Evolutionary conservation across 768 basidiomycete species (phyloP).

Genomic region (Fomitopsis serialis): DNA sequence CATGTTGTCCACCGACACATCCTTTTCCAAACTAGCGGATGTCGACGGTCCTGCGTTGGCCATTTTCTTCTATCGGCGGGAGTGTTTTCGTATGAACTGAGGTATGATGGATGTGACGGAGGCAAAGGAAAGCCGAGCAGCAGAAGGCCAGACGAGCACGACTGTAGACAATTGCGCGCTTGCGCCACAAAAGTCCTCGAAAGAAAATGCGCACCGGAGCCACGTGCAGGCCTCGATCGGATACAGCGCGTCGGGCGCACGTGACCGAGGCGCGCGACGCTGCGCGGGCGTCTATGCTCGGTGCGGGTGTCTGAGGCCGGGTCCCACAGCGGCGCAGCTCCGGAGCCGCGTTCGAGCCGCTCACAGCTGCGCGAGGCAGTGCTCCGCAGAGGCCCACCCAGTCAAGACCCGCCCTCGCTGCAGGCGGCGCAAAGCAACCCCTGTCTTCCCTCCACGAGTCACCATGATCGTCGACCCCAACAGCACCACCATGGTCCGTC

Average conservation of each 20-base stretch:
- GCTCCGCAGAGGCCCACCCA: not conserved
- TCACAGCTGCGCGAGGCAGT: too few species aligned
- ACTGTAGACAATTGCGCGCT: too few species aligned
- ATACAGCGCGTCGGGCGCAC: not conserved
- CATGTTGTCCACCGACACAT: conserved; percentile 33
- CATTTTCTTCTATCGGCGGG: conserved; percentile 13
- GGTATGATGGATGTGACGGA: not conserved
- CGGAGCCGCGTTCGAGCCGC: too few species aligned
- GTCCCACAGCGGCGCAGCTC: too few species aligned
- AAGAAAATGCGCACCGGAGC: not conserved
- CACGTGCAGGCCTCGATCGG: conserved; percentile 6
- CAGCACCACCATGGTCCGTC: conserved; percentile 12
- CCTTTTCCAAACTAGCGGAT: conserved; percentile 17
- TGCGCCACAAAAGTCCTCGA: too few species aligned
- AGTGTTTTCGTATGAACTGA: not conserved
- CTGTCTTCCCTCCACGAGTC: not conserved
- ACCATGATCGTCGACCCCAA: conserved; percentile 16
- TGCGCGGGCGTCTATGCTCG: too few species aligned
- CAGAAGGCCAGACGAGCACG: not conserved
- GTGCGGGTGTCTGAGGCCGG: too few species aligned
- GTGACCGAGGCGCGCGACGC: too few species aligned
- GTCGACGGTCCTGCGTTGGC: conserved; percentile 24
- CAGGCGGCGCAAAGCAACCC: not conserved
- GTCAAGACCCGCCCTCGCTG: conserved; percentile 4
- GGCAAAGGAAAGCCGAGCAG: conserved; percentile 1